Conservation (phyloP, 345 rosid species). For the Linum trigynum region DNA sequence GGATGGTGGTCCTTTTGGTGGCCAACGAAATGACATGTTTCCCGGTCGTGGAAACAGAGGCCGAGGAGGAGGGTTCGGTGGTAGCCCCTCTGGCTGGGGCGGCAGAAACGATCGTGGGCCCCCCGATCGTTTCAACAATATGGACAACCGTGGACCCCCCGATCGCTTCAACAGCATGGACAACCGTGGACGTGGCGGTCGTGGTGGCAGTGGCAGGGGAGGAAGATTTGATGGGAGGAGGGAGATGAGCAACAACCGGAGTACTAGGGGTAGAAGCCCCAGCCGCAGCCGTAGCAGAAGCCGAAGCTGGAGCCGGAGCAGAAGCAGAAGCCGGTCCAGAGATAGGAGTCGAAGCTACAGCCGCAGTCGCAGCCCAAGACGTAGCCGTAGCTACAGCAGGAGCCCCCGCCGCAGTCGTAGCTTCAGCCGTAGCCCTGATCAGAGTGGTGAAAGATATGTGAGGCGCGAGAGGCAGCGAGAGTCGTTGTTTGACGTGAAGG, state of each 20-base stretch:
- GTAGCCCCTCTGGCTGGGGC: conserved; percentile 30
- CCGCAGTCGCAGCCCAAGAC: conserved; percentile 37
- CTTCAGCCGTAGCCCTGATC: conserved; percentile 15
- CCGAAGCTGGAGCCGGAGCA: conserved; percentile 37
- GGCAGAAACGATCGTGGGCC: conserved; percentile 49
- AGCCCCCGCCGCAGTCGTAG: conserved; percentile 15
- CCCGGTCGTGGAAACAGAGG: conserved; percentile 57
- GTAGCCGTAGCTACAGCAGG: conserved; percentile 27
- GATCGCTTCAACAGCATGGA: conserved; percentile 52
- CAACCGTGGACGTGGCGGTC: conserved; percentile 59
- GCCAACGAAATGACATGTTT: conserved; percentile 32
- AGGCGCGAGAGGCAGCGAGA: neutral
- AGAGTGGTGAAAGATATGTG: neutral
- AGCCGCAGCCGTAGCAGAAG: conserved; percentile 41
- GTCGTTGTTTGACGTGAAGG: neutral
- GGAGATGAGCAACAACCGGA: conserved; percentile 49
- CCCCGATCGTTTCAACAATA: conserved; percentile 44
- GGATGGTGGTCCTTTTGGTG: too few relatives aligned
- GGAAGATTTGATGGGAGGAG: conserved; percentile 77
- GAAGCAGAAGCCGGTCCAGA: conserved; percentile 37
- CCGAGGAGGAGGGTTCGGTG: conserved; percentile 48
- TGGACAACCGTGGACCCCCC: conserved; percentile 38
- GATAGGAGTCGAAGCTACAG: conserved; percentile 42
- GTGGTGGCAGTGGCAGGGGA: conserved; percentile 59
- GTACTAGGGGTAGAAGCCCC: conserved; percentile 55